Evolutionary conservation across 225 moss, liverwort and hornwort species (phyloP).

Genomic region (Sphagnum contortum): DNA sequence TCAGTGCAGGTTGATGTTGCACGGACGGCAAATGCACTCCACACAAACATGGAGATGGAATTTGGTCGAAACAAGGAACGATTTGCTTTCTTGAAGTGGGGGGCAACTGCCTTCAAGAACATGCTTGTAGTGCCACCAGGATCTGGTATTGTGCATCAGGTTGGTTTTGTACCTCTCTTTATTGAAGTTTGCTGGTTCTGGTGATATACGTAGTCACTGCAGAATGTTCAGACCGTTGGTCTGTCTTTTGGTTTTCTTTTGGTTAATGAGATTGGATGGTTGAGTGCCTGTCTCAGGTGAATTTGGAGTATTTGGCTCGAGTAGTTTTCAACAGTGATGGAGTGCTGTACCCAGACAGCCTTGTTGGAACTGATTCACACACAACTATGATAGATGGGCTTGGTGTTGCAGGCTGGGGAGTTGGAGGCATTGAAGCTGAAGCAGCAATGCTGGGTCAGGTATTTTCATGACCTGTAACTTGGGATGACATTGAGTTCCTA

Average conservation of each 20-base stretch:
- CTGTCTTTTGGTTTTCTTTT: not conserved
- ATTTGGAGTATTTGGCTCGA: slow-evolving; percentile 89
- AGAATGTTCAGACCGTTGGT: too few species aligned
- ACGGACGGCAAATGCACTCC: slow-evolving; percentile 59
- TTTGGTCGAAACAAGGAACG: slow-evolving; percentile 89
- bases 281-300: slow-evolving; percentile 39
- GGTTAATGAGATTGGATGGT: not conserved
- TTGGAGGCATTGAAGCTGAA: slow-evolving; percentile 98
- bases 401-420: slow-evolving; percentile 99
- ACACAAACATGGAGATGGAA: slow-evolving; percentile 80
- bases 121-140: slow-evolving; percentile 99
- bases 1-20: slow-evolving; percentile 97
- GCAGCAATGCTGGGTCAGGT: slow-evolving; percentile 99
- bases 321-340: slow-evolving; percentile 83
- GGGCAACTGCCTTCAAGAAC: slow-evolving; percentile 87
- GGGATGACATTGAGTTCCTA: not conserved
- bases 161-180: slow-evolving; percentile 12
- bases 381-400: slow-evolving; percentile 99
- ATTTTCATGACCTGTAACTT: not conserved
- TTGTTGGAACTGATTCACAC: slow-evolving; percentile 98
- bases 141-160: slow-evolving; percentile 97
- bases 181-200: not conserved
- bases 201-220: not conserved
- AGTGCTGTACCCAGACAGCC: slow-evolving; percentile 77
- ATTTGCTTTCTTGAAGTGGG: slow-evolving; percentile 95